Conservation (phyloP, 352 stramenopile species). For the Pythium vanterpoolii region DNA sequence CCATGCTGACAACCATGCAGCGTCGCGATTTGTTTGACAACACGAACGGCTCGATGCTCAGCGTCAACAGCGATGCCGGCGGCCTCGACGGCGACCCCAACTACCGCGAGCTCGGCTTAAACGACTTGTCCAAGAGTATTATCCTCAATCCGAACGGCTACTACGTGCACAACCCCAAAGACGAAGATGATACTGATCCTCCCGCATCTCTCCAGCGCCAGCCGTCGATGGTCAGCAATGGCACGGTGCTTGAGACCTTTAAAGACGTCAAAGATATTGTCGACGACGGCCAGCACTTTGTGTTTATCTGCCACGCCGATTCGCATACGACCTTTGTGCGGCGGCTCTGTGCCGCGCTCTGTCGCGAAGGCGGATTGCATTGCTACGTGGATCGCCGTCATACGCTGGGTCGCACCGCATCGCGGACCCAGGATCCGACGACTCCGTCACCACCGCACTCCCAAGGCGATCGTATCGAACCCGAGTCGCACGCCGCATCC, state of each 20-base stretch:
- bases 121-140: constrained; percentile 56
- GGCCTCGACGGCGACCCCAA: constrained; percentile 30
- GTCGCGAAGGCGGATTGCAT: constrained; percentile 53
- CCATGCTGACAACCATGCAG: not conserved
- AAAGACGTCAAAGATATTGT: constrained; percentile 50
- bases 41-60: constrained; percentile 21
- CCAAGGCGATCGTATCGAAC: not conserved
- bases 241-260: constrained; percentile 61
- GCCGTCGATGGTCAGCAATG: constrained; percentile 7
- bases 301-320: constrained; percentile 84
- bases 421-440: not conserved
- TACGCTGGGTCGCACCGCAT: constrained; percentile 4
- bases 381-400: constrained; percentile 67
- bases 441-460: not conserved
- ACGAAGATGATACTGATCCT: not conserved
- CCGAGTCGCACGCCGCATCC: not conserved
- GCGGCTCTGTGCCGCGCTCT: constrained; percentile 67
- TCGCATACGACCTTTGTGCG: constrained; percentile 67
- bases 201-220: not conserved
- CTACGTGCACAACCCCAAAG: constrained; percentile 51
- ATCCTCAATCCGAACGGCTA: constrained; percentile 63
- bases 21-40: constrained; percentile 13
- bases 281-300: constrained; percentile 64
- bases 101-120: constrained; percentile 21
- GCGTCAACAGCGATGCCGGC: constrained; percentile 23